These are phyloP conservation scores for Ashbya aceris DNA, from an alignment of 1,139 yeast species.

Conservation along the genomic window DNA sequence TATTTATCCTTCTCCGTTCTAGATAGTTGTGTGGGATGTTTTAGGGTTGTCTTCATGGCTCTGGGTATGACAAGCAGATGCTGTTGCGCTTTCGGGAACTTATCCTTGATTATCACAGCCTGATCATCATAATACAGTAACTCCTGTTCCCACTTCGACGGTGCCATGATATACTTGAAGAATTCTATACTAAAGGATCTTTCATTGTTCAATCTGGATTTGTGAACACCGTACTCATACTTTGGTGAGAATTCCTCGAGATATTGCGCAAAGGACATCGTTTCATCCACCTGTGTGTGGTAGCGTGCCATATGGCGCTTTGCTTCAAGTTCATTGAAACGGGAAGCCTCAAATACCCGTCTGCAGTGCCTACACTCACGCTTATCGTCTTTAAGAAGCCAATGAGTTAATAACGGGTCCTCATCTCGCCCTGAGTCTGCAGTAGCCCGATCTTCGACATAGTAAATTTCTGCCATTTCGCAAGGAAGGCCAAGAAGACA, in stretches of 20 bases:
- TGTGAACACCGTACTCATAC: constrained; percentile 1
- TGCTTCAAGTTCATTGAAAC: background rate
- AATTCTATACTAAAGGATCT: constrained; percentile 5
- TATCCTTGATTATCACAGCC: constrained; percentile 50
- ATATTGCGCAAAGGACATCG: constrained; percentile 5
- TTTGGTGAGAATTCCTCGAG: constrained; percentile 2
- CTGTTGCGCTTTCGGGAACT: constrained; percentile 52
- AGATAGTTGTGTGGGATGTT: constrained; percentile 45
- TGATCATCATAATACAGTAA: constrained; percentile 39
- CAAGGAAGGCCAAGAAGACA: too few species aligned
- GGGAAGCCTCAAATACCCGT: background rate
- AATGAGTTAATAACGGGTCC: background rate
- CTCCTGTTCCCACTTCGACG: constrained; percentile 1
- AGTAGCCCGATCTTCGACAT: background rate
- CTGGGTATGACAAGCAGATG: constrained; percentile 61
- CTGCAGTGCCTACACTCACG: constrained; percentile 4
- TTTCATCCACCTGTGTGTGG: constrained; percentile 4
- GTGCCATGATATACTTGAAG: constrained; percentile 4
- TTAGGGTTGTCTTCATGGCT: constrained; percentile 32
- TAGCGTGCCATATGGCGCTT: constrained; percentile 1
- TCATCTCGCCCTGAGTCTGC: constrained; percentile 1
- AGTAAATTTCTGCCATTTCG: background rate
- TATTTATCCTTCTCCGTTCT: constrained; percentile 31
- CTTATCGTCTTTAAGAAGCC: background rate
- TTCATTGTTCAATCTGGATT: constrained; percentile 2